Evolutionary conservation across 2,329 filamentous ascomycete species (phyloP), one percentile per base, ranked within the genome.

Genomic region (Claviceps maximensis): DNA sequence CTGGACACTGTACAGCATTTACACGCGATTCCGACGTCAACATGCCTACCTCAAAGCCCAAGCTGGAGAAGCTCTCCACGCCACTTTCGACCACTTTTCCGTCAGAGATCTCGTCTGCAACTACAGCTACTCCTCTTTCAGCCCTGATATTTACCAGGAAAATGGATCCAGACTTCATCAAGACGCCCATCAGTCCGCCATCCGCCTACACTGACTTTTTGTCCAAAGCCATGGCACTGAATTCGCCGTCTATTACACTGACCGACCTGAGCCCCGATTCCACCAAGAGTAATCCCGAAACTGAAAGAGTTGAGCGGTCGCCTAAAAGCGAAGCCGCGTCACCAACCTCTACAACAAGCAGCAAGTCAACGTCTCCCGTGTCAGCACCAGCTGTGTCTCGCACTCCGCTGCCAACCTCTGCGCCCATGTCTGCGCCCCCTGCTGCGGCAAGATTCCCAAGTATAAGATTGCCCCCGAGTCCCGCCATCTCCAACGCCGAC

Each of bases 191-290:
- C 67, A 94, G 87, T 50, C 91, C 91, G 51, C 91, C 91, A 3
- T 76, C 80, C 23, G 90, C 91, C 54, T 97, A 97, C 66, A 85
- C 88, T 59, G 89, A 97, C 64, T 97, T 96, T 65, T 82, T 97
- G 57, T 64, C 67, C 50, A 91, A 89, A 71, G 83, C 84, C 55
- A 82, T 94, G 70, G 84, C 84, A 19, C 75, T 89, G 54, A 80
- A 83, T 64, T 89, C 84, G 57, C 86, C 87, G 9, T 78, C 83
- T 42, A 71, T 73, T 50, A 74, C 74, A 60, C 72, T 74, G 19
- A 73, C 71, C 54, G 73, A 74, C 58, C 74, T 67, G 50, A 73
- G 74, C 50, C 74, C 73, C 56, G 74, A 74, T 40, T 71, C 67
- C 21, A 66, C 65, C 36, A 75, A 83, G 51, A 78, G 79, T 41